A percentile compares a stretch with the other conserved stretches of the same genome.
Evolutionary conservation across 441 rosid species (phyloP).

Genomic region (Rhodomyrtus psidioides): DNA sequence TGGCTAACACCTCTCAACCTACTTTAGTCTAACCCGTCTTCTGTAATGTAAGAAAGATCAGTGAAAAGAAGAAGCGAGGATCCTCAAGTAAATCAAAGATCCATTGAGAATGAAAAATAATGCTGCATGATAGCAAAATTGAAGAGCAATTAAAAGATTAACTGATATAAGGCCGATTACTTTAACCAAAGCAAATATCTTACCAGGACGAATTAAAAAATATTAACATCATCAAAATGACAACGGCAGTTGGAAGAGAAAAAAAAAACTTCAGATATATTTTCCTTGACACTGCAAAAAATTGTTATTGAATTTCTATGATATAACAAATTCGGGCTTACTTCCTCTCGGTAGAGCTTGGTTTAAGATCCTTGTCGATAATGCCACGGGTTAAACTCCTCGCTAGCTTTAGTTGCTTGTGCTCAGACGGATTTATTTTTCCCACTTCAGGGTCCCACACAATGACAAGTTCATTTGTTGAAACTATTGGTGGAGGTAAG

Average conservation of each 20-base stretch:
- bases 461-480: conserved; percentile 89
- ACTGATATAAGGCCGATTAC: neutral
- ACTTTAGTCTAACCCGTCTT: neutral
- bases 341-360: conserved; percentile 77
- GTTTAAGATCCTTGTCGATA: conserved; percentile 97
- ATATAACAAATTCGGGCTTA: conserved; percentile 25
- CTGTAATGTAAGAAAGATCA: neutral
- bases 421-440: conserved; percentile 88
- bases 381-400: conserved; percentile 95
- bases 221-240: neutral
- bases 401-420: conserved; percentile 94
- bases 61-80: neutral
- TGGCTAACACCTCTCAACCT: neutral
- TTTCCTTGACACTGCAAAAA: neutral
- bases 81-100: neutral
- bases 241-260: neutral
- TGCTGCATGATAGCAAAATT: neutral
- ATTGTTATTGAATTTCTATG: neutral
- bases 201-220: neutral
- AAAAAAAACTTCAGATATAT: neutral
- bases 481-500: conserved; percentile 75
- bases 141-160: neutral
- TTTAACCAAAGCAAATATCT: neutral
- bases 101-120: neutral
- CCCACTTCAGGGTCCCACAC: conserved; percentile 97